Conservation (phyloP, 2,329 filamentous ascomycete genomes). For the Phyllosticta paracitricarpa region DNA sequence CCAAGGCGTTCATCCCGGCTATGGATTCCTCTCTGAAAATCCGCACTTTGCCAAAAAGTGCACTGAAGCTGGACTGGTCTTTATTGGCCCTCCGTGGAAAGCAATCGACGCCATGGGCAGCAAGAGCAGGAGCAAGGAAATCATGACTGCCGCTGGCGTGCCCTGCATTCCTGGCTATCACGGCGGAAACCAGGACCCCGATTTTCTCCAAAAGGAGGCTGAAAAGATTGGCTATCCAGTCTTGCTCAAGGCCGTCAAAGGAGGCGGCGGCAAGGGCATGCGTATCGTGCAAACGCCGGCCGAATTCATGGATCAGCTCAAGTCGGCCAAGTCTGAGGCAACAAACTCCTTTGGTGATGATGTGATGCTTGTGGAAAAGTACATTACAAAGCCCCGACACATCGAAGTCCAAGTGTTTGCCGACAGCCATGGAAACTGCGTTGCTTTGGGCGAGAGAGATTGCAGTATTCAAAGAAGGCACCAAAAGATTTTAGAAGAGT, state of each 20-base stretch:
- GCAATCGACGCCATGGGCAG: constrained; percentile 81
- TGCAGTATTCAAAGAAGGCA: constrained; percentile 57
- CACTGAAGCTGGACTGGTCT: constrained; percentile 79
- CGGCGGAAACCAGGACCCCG: constrained; percentile 65
- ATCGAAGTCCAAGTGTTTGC: constrained; percentile 61
- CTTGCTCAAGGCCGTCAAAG: constrained; percentile 56
- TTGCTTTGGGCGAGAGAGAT: constrained; percentile 55
- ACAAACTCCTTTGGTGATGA: constrained; percentile 56
- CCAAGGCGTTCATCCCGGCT: constrained; percentile 87
- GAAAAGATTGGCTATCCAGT: constrained; percentile 59
- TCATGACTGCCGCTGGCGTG: constrained; percentile 91
- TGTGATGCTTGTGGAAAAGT: constrained; percentile 58
- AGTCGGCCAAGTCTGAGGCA: constrained; percentile 55
- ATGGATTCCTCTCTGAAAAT: constrained; percentile 92
- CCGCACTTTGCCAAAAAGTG: constrained; percentile 81
- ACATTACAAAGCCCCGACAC: constrained; percentile 56
- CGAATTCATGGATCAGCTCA: constrained; percentile 51
- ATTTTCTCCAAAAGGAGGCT: constrained; percentile 57
- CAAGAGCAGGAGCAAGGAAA: constrained; percentile 86
- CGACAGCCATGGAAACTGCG: constrained; percentile 54
- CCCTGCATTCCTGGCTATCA: constrained; percentile 96
- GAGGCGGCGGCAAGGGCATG: constrained; percentile 60
- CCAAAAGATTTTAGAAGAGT: constrained; percentile 58
- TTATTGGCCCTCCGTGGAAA: constrained; percentile 78
- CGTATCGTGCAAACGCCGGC: constrained; percentile 48